These are phyloP conservation scores for Monosporascus sp. DNA, from an alignment of 2,329 filamentous ascomycete species.

Conservation along the genomic window DNA sequence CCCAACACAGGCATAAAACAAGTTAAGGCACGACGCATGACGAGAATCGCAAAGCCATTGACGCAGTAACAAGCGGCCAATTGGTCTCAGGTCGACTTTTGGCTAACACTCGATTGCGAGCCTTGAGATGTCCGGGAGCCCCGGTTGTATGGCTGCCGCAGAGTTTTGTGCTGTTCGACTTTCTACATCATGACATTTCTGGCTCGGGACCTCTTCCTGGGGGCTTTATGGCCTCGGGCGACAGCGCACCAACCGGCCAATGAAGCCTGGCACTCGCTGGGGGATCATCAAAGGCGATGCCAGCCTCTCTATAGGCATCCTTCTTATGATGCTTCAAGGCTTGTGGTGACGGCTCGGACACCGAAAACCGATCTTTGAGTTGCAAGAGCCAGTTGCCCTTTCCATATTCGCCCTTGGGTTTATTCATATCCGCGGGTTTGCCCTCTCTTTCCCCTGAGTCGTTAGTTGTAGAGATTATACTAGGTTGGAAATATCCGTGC, in stretches of 20 bases:
- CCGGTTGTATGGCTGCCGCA: constrained; percentile 19
- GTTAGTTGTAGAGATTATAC: not conserved
- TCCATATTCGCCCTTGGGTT: constrained; percentile 23
- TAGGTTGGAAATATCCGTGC: not conserved
- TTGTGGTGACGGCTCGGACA: constrained; percentile 45
- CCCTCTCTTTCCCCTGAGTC: constrained; percentile 2
- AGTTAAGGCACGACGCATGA: no score
- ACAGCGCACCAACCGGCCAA: constrained; percentile 39
- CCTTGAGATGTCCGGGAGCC: constrained; percentile 7
- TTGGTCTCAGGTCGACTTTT: constrained; percentile 13
- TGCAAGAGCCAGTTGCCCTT: constrained; percentile 35
- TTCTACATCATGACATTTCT: constrained; percentile 36
- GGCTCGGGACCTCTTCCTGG: constrained; percentile 37
- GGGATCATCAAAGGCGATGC: constrained; percentile 38
- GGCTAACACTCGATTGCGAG: constrained; percentile 19
- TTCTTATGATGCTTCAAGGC: constrained; percentile 43
- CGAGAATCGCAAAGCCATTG: not conserved
- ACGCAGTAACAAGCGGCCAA: not conserved
- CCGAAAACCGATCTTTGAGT: constrained; percentile 43
- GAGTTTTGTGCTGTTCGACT: constrained; percentile 26
- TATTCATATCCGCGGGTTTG: constrained; percentile 9
- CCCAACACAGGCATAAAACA: not conserved
- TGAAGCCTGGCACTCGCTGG: constrained; percentile 41
- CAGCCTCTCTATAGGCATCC: constrained; percentile 37
- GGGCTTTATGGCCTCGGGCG: constrained; percentile 40